These are phyloP conservation scores for Fusarium sp. DNA, from an alignment of 2,329 filamentous ascomycete species.

Conservation along the genomic window DNA sequence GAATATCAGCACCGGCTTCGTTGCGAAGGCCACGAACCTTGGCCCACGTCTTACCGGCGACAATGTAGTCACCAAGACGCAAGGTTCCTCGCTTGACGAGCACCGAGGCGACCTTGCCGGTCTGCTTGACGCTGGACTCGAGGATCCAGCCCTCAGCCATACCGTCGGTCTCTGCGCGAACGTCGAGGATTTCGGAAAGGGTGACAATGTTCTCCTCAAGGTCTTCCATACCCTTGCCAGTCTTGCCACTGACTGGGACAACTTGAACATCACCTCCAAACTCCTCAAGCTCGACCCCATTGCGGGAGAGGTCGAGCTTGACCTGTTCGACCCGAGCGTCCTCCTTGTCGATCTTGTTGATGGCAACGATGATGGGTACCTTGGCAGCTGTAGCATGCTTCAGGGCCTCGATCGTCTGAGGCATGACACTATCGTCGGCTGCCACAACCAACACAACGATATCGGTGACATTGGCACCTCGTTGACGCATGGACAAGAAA, in stretches of 20 bases:
- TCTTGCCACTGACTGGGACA: conserved; percentile 92
- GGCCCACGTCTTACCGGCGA: conserved; percentile 90
- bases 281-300: conserved; percentile 93
- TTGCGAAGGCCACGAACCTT: conserved; percentile 87
- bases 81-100: conserved; percentile 91
- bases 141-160: conserved; percentile 93
- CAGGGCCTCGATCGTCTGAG: conserved; percentile 94
- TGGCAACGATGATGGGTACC: conserved; percentile 96
- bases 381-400: conserved; percentile 90
- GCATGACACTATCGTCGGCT: conserved; percentile 96
- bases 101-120: conserved; percentile 88
- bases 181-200: conserved; percentile 89
- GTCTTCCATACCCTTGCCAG: conserved; percentile 89
- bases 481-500: conserved; percentile 94
- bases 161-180: conserved; percentile 82
- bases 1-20: conserved; percentile 80
- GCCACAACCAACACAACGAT: conserved; percentile 97
- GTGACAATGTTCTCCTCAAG: conserved; percentile 91
- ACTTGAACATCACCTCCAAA: conserved; percentile 95
- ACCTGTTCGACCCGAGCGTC: conserved; percentile 84
- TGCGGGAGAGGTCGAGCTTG: conserved; percentile 84
- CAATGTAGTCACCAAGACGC: conserved; percentile 81
- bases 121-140: conserved; percentile 87
- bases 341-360: conserved; percentile 96
- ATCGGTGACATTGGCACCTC: conserved; percentile 95